Conservation (phyloP, 1,284 basidiomycete genomes). For the Microbotryum silenes-acaulis region DNA sequence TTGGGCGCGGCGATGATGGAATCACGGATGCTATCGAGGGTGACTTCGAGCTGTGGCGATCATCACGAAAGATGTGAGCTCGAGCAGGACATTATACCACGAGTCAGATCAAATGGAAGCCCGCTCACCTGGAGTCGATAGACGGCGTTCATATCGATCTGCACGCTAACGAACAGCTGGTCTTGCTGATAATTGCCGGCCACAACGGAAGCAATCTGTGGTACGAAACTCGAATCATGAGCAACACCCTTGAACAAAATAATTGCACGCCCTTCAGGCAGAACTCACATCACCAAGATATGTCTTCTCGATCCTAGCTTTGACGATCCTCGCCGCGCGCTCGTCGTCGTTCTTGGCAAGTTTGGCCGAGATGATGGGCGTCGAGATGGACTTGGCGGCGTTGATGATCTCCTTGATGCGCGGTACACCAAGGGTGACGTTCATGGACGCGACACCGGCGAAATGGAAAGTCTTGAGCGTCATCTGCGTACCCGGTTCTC, state of each 20-base stretch:
- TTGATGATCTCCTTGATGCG: constrained; percentile 99
- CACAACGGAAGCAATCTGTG: constrained; percentile 76
- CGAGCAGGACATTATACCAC: constrained; percentile 18
- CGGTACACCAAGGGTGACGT: constrained; percentile 97
- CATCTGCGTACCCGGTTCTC: constrained; percentile 99
- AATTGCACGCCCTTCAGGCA: background rate
- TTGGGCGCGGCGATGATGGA: constrained; percentile 81
- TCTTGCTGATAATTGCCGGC: constrained; percentile 94
- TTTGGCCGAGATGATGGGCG: constrained; percentile 96
- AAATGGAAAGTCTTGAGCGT: constrained; percentile 99
- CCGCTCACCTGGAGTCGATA: constrained; percentile 68
- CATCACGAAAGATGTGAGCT: constrained; percentile 2
- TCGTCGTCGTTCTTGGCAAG: constrained; percentile 67
- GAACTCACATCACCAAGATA: constrained; percentile 75
- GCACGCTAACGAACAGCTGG: constrained; percentile 87
- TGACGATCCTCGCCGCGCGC: constrained; percentile 90
- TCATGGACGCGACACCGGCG: constrained; percentile 99
- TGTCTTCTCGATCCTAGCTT: constrained; percentile 93
- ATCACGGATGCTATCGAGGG: constrained; percentile 86
- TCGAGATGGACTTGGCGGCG: constrained; percentile 91
- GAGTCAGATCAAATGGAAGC: background rate
- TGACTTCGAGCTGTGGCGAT: constrained; percentile 68
- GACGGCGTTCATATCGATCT: constrained; percentile 83
- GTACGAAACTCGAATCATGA: background rate
- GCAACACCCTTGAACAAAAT: background rate